Evolutionary conservation across 306 rosid genomes (phyloP).

Genomic region (Styphnolobium japonicum): DNA sequence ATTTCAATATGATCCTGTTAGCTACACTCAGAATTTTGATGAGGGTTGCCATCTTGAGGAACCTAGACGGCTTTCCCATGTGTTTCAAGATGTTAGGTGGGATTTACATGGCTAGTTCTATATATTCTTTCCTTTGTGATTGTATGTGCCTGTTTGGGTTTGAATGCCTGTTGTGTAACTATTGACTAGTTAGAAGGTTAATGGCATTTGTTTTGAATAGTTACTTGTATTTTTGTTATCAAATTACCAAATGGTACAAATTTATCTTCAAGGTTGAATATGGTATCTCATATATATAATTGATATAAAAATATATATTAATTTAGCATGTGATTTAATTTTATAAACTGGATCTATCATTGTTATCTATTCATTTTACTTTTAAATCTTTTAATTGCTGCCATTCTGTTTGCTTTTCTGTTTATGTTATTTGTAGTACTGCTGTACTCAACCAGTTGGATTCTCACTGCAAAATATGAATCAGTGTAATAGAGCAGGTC

Average conservation of each 20-base stretch:
- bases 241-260: background rate
- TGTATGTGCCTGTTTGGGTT: background rate
- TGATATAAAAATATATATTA: background rate
- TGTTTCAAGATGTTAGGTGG: conserved; percentile 40
- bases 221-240: background rate
- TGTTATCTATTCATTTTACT: background rate
- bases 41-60: conserved; percentile 60
- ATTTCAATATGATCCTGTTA: conserved; percentile 80
- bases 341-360: conserved; percentile 4
- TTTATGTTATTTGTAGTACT: conserved; percentile 11
- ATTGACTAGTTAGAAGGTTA: background rate
- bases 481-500: conserved; percentile 9
- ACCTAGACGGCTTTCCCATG: conserved; percentile 32
- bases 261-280: background rate
- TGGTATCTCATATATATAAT: background rate
- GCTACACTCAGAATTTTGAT: conserved; percentile 80
- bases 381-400: background rate
- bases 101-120: background rate
- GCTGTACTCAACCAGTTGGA: conserved; percentile 12
- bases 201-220: background rate
- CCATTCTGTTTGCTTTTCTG: conserved; percentile 8
- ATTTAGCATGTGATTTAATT: background rate
- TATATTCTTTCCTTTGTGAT: background rate
- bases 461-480: conserved; percentile 17
- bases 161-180: too few species aligned